These are phyloP conservation scores for Clausena lansium DNA, from an alignment of 345 rosid genomes.

Conservation along the genomic window DNA sequence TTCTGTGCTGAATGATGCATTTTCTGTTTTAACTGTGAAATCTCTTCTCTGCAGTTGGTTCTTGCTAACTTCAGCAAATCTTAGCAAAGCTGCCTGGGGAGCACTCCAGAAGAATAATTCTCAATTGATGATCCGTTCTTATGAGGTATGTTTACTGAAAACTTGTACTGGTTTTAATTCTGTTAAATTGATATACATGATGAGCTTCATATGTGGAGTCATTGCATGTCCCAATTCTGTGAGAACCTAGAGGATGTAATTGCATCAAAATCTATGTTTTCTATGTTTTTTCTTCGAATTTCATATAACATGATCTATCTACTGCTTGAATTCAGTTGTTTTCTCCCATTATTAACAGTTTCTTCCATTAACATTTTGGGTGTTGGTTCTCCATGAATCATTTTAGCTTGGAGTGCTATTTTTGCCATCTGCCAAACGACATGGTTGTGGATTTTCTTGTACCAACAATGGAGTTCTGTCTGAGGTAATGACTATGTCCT, in stretches of 20 bases:
- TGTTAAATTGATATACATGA: neutral
- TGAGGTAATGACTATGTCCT: conserved; percentile 29
- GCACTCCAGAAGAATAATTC: conserved; percentile 89
- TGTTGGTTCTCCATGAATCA: neutral
- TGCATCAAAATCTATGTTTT: neutral
- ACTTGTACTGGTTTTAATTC: neutral
- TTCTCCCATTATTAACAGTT: neutral
- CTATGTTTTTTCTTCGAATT: neutral
- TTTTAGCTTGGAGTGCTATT: conserved; percentile 83
- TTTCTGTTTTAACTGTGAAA: neutral
- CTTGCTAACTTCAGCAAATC: conserved; percentile 85
- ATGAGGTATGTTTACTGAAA: conserved; percentile 53
- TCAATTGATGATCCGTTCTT: conserved; percentile 94
- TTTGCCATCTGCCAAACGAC: conserved; percentile 43
- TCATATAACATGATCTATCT: neutral
- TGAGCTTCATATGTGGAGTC: neutral
- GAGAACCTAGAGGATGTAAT: neutral
- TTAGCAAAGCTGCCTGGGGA: conserved; percentile 99
- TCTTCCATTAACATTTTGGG: neutral
- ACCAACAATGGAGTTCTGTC: conserved; percentile 28
- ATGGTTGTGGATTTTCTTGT: conserved; percentile 57
- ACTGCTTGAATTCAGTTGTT: neutral
- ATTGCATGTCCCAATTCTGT: conserved; percentile 3
- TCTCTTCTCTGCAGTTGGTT: conserved; percentile 61
- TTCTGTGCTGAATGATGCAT: neutral